Evolutionary conservation across 2,329 filamentous ascomycete species (phyloP), one percentile per base, ranked within the genome.

Genomic region (Nigrograna mackinnonii): DNA sequence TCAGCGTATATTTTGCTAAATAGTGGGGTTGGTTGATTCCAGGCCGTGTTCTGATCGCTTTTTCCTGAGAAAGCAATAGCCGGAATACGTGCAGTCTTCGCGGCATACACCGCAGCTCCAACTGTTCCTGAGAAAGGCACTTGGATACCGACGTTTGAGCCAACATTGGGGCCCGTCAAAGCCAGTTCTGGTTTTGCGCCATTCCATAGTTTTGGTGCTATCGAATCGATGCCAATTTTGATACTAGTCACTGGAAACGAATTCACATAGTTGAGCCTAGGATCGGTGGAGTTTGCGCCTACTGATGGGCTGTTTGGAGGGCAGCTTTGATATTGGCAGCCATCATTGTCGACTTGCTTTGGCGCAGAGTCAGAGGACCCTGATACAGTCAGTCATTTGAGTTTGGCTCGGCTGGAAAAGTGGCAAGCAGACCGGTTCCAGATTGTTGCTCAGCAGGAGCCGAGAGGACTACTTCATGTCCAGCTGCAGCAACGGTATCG

Each of bases 211-310:
- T 73, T 68, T 0, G 78, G 75, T 0, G 74, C 77, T 24, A 83
- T 74, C 4, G 69, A 76, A 46, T 81, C 68, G 58, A 87, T 80
- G 26, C 84, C 85, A 60, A 80, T 78, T 43, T 79, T 77, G 57
- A 86, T 82, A 2, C 80, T 72, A 0, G 84, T 87, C 2, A 82
- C 81, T 0, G 85, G 84, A 66, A 73, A 87, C 0, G 82, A 84
- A 70, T 89, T 89, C 44, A 89, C 85, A 74, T 85, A 89, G 73
- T 87, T 85, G 34, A 87, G 74, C 4, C 79, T 77, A 0, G 79
- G 72, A 45, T 79, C 72, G 0, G 77, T 77, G 7, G 70, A 65
- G 56, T 88, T 85, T 51, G 67, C 64, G 28, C 85, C 85, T 13
- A 74, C 72, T 2, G 82, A 69, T 2, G 79, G 77, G 54, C 77